Base-by-base conservation (phyloP, 2,329 filamentous ascomycete species). In the Bipolaris victoriae region DNA sequence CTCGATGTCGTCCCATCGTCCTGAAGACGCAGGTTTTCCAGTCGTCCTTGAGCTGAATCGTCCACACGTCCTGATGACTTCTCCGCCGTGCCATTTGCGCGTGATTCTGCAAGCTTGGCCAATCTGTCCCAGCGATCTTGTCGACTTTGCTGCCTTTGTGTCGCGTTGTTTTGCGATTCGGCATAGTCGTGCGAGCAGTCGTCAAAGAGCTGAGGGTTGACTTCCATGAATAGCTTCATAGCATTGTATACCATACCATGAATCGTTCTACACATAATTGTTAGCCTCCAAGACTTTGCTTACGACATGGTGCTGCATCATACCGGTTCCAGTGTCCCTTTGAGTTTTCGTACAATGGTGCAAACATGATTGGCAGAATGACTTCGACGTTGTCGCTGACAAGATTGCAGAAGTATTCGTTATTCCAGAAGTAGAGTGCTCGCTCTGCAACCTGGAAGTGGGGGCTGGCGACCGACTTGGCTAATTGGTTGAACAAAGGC, bases 171-270 rank as follows among this genome's bases (percentile, higher is more conserved):
- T 78, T 98, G 94, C 70, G 95, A 90, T 77, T 98, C 94, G 5
- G 93, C 96, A 78, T 99, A 99, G 64, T 98, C 93, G 73, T 97
- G 94, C 35, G 95, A 97, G 79, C 95, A 99, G 74, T 99, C 95
- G 69, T 99, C 95, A 70, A 99, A 99, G 20, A 99, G 86, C 76
- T 97, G 93, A 9, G 95, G 95, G 76, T 98, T 98, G 72, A 99
- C 97, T 77, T 99, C 95, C 95, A 99, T 99, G 78, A 99, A 99
- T 36, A 99, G 86, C 77, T 99, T 99, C 95, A 99, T 98, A 55
- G 95, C 95, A 72, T 98, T 99, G 78, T 98, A 98, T 10, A 99
- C 95, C 94, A 99, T 98, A 75, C 95, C 95, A 74, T 99, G 95
- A 66, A 99, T 99, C 7, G 95, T 99, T 71, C 95, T 98, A 16